phyloP scores from a whole-genome alignment of 148 eudicot genomes.

The Rheum nobile region DNA sequence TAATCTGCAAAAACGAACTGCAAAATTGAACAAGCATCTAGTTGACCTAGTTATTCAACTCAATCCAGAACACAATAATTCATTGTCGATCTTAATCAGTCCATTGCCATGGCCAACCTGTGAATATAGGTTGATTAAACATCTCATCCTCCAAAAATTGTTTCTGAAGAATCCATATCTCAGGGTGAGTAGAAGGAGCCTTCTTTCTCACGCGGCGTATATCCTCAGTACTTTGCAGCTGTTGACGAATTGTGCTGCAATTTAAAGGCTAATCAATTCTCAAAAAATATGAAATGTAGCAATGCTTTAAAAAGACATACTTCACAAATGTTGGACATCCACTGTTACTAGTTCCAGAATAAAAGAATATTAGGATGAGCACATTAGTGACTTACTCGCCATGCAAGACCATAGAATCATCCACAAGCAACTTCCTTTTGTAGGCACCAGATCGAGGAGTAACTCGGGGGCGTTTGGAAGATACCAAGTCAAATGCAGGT shows the following conservation, averaged over 20 bases:
- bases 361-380: background rate
- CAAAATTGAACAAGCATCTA: background rate
- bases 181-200: conserved; percentile 87
- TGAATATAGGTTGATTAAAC: conserved; percentile 54
- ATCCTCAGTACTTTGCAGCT: conserved; percentile 65
- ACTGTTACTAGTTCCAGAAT: background rate
- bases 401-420: conserved; percentile 84
- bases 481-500: conserved; percentile 27
- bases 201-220: conserved; percentile 88
- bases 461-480: conserved; percentile 50
- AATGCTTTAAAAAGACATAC: background rate
- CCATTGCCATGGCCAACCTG: conserved; percentile 34
- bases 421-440: conserved; percentile 81
- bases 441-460: conserved; percentile 37
- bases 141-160: conserved; percentile 64
- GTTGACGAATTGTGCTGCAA: conserved; percentile 73
- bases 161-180: conserved; percentile 71
- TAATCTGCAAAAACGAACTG: background rate
- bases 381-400: conserved; percentile 74
- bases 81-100: background rate
- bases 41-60: background rate
- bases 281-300: background rate
- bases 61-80: background rate
- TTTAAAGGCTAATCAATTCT: background rate
- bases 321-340: background rate